Conservation (phyloP, 225 moss, liverwort and hornwort genomes). For the Rhytidiadelphus loreus region DNA sequence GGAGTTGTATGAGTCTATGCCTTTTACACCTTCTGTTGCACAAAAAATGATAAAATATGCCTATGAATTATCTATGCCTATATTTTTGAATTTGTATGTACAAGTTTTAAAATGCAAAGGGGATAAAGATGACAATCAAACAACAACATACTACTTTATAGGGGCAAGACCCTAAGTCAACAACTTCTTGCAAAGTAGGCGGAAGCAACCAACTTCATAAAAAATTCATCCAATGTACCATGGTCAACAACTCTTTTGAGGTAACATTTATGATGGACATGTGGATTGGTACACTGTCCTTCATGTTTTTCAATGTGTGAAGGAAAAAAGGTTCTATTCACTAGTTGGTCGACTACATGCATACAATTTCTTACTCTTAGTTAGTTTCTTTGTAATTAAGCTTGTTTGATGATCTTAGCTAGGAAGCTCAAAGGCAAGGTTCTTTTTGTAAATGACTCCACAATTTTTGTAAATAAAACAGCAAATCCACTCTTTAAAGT, state of each 20-base stretch:
- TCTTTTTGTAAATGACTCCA: neutral
- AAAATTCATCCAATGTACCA: neutral
- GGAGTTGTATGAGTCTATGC: too few species aligned
- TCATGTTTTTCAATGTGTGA: rapidly evolving
- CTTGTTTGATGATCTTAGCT: neutral
- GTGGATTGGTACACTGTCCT: neutral
- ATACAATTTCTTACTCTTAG: neutral
- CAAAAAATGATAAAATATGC: too few species aligned
- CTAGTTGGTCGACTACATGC: rapidly evolving
- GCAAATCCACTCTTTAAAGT: neutral
- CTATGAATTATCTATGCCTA: too few species aligned
- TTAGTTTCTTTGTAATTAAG: rapidly evolving
- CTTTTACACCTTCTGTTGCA: too few species aligned
- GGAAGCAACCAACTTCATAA: neutral
- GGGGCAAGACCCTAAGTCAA: rapidly evolving
- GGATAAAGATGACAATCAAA: neutral
- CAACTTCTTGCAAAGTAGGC: neutral
- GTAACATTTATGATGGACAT: rapidly evolving
- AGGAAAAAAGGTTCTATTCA: neutral
- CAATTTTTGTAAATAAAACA: neutral
- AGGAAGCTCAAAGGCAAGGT: neutral
- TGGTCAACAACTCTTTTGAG: neutral
- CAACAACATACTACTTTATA: neutral
- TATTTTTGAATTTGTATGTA: neutral
- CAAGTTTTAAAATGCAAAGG: neutral